A percentile compares a stretch with the other conserved stretches of the same genome.
These are phyloP conservation scores for Lentinula novae-zelandiae DNA, from an alignment of 1,284 basidiomycete genomes.

Conservation along the genomic window DNA sequence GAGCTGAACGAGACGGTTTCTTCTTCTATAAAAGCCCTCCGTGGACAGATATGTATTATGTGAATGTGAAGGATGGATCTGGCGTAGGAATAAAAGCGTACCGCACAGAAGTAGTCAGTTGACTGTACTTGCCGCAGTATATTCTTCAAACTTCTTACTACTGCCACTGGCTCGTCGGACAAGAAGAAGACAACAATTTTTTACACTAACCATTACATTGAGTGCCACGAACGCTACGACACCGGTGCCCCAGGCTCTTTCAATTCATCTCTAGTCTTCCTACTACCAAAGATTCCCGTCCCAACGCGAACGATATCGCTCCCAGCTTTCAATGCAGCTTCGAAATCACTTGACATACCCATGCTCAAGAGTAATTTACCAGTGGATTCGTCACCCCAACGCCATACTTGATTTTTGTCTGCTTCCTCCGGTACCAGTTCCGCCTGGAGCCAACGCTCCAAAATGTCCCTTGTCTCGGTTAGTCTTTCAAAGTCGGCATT, in stretches of 20 bases:
- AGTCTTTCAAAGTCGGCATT: slow-evolving; percentile 86
- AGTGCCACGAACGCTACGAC: too few relatives aligned
- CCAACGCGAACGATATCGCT: slow-evolving; percentile 91
- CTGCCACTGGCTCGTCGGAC: too few relatives aligned
- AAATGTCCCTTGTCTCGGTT: slow-evolving; percentile 54
- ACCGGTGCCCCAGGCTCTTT: not conserved
- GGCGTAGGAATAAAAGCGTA: not conserved
- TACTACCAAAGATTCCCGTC: slow-evolving; percentile 84
- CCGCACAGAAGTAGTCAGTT: not conserved
- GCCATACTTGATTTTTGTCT: slow-evolving; percentile 34
- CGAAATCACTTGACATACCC: slow-evolving; percentile 98
- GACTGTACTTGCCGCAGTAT: too few relatives aligned
- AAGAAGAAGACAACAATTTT: too few relatives aligned
- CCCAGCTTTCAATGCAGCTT: slow-evolving; percentile 79
- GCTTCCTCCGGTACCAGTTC: slow-evolving; percentile 23
- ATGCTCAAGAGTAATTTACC: slow-evolving; percentile 82
- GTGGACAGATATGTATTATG: too few relatives aligned
- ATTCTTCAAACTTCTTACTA: too few relatives aligned
- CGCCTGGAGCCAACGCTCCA: slow-evolving; percentile 44
- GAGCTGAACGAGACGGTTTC: too few relatives aligned
- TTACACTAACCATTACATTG: too few relatives aligned
- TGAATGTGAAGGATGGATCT: not conserved
- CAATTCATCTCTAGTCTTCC: slow-evolving; percentile 48
- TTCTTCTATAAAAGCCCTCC: too few relatives aligned
- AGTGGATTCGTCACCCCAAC: slow-evolving; percentile 23